A percentile compares a stretch with the other conserved stretches of the same genome.
Conservation (phyloP, 306 rosid species). For the Herpetospermum pedunculosum region DNA sequence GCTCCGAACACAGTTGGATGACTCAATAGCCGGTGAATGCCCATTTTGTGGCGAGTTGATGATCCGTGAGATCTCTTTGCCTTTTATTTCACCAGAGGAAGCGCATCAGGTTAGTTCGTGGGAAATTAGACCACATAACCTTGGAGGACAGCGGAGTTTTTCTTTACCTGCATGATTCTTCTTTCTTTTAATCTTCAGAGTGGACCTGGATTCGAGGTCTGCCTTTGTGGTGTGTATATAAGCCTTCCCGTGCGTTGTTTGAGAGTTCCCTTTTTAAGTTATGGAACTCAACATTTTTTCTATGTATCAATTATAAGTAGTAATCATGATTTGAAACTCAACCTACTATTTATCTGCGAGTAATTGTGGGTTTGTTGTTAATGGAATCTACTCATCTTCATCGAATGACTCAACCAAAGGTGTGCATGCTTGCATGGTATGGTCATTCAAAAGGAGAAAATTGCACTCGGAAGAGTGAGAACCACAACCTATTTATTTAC, state of each 20-base stretch:
- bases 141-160: slow-evolving; percentile 56
- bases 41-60: slow-evolving; percentile 90
- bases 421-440: too few relatives aligned
- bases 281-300: background rate
- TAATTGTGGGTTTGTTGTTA: background rate
- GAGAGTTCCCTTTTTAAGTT: background rate
- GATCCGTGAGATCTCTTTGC: slow-evolving; percentile 83
- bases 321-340: background rate
- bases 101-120: slow-evolving; percentile 59
- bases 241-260: background rate
- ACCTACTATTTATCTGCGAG: background rate
- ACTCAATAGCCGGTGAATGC: slow-evolving; percentile 89
- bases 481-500: too few relatives aligned
- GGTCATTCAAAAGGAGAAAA: too few relatives aligned
- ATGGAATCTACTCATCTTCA: background rate
- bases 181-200: background rate
- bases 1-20: slow-evolving; percentile 91
- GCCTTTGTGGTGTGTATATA: background rate
- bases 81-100: slow-evolving; percentile 59
- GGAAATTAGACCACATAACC: slow-evolving; percentile 60
- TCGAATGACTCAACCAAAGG: background rate
- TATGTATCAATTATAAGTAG: background rate
- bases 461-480: too few relatives aligned
- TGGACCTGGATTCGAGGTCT: background rate
- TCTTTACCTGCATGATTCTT: slow-evolving; percentile 38